Conservation (phyloP, 345 rosid species). For the Draba incana region DNA sequence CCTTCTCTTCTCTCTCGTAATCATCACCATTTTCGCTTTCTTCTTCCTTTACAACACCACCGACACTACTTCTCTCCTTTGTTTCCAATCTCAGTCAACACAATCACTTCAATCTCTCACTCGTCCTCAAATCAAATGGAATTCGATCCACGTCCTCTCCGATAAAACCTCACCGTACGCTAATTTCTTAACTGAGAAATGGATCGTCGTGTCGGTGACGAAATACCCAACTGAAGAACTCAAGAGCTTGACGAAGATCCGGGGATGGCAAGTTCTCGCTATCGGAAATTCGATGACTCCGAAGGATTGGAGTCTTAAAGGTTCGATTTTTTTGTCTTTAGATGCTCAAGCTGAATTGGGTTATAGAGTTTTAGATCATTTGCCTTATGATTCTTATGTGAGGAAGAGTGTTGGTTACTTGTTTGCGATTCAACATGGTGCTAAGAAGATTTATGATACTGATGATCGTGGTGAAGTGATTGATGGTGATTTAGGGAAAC, state of each 20-base stretch:
- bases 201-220: conserved; percentile 88
- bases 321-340: conserved; percentile 77
- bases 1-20: conserved; percentile 47
- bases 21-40: conserved; percentile 60
- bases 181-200: conserved; percentile 75
- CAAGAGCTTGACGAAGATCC: conserved; percentile 61
- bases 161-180: conserved; percentile 71
- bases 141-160: conserved; percentile 50
- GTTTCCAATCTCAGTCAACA: conserved; percentile 65
- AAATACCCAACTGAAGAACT: conserved; percentile 74
- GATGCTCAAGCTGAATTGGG: conserved; percentile 87
- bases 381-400: conserved; percentile 91
- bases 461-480: conserved; percentile 95
- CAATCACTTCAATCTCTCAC: conserved; percentile 55
- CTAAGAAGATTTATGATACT: conserved; percentile 86
- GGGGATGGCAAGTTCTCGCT: conserved; percentile 94
- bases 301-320: conserved; percentile 83
- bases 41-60: conserved; percentile 75
- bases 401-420: conserved; percentile 89
- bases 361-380: conserved; percentile 66
- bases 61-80: conserved; percentile 63
- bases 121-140: conserved; percentile 81
- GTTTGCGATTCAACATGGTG: conserved; percentile 97
- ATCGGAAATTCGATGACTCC: conserved; percentile 89
- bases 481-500: conserved; percentile 77